A percentile compares a stretch with the other conserved stretches of the same genome.
These are phyloP conservation scores for Botrytis galanthina DNA, from an alignment of 2,329 filamentous ascomycete species.

Conservation along the genomic window DNA sequence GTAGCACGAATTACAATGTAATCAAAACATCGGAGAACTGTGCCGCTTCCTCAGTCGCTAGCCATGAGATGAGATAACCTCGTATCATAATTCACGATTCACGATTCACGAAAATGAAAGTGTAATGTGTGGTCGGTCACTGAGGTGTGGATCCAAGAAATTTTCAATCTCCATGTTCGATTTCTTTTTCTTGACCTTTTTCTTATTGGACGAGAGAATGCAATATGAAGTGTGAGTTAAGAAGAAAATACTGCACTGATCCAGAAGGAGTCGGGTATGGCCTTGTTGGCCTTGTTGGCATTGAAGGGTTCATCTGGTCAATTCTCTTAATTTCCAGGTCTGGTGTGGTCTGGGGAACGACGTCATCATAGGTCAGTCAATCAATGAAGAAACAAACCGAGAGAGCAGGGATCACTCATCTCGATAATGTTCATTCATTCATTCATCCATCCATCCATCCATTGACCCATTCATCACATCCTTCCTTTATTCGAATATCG, in stretches of 20 bases:
- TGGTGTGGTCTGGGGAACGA: not conserved
- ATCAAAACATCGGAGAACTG: not conserved
- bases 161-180: not conserved
- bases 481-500: not conserved
- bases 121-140: no score
- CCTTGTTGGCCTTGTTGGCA: not conserved
- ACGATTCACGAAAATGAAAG: not conserved
- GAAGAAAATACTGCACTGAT: not conserved
- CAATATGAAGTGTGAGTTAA: not conserved
- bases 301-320: not conserved
- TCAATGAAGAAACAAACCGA: not conserved
- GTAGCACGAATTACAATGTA: not conserved
- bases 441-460: not conserved
- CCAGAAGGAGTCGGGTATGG: not conserved
- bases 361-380: conserved; percentile 1
- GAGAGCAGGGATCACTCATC: not conserved
- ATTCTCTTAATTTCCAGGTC: not conserved
- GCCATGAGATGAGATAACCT: not conserved
- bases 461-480: not conserved
- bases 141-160: not conserved
- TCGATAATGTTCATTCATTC: not conserved
- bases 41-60: not conserved
- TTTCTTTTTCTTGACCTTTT: not conserved
- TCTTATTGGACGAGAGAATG: not conserved
- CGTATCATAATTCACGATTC: not conserved